Conservation (phyloP, 129 eudicot genomes). For the Escallonia rubra region DNA sequence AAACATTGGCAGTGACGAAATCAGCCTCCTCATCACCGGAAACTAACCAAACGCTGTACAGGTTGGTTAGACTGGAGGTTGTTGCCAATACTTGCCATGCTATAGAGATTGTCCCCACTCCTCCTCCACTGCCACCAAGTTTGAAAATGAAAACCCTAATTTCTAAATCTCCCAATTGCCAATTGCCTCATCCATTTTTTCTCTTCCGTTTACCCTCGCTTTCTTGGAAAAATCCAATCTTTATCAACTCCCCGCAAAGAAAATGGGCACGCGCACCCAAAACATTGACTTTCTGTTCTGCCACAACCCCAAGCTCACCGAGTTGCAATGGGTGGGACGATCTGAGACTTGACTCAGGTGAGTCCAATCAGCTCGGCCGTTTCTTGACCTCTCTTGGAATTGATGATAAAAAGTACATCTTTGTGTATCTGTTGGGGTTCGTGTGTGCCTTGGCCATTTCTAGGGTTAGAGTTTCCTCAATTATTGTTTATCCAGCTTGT, state of each 20-base stretch:
- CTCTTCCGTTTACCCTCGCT: constrained; percentile 30
- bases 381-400: constrained; percentile 62
- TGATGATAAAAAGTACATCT: constrained; percentile 55
- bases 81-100: background rate
- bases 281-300: constrained; percentile 21
- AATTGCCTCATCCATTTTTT: constrained; percentile 9
- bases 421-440: constrained; percentile 80
- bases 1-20: too few species aligned
- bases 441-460: constrained; percentile 82
- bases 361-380: constrained; percentile 50
- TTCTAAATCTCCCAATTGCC: constrained; percentile 17
- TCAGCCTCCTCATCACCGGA: too few species aligned
- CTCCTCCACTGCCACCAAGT: background rate
- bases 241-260: constrained; percentile 18
- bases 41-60: background rate
- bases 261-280: constrained; percentile 15
- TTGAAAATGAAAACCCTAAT: constrained; percentile 35
- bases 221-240: constrained; percentile 12
- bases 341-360: constrained; percentile 34
- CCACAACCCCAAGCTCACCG: constrained; percentile 32
- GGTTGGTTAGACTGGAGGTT: background rate
- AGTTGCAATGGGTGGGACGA: constrained; percentile 77
- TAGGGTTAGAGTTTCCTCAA: constrained; percentile 77
- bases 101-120: constrained; percentile 7
- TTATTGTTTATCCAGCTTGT: constrained; percentile 74